A percentile compares a stretch with the other conserved stretches of the same genome.
Evolutionary conservation across 495 filamentous ascomycete genomes (phyloP).

Genomic region (Opeltia flavorubescens): DNA sequence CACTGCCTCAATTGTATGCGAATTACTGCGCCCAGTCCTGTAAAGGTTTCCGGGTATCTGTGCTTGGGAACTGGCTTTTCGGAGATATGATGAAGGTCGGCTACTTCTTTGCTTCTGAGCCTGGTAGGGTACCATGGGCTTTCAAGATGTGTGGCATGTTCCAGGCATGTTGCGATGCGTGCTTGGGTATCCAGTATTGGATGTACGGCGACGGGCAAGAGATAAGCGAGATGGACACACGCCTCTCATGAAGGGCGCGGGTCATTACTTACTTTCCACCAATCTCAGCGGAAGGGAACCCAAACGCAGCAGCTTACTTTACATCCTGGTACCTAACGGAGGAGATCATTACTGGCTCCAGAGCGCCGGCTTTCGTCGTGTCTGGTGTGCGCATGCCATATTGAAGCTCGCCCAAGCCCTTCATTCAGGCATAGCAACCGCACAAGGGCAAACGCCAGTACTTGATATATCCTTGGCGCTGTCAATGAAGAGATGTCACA

Average conservation of each 20-base stretch:
- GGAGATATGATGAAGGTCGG: conserved; percentile 94
- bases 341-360: too few species aligned
- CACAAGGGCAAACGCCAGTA: too few species aligned
- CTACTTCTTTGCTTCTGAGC: conserved; percentile 68
- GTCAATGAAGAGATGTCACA: too few species aligned
- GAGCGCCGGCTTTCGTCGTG: too few species aligned
- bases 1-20: conserved; percentile 73
- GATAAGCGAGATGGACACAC: conserved; percentile 1
- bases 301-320: too few species aligned
- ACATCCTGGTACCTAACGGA: too few species aligned
- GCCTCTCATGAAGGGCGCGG: neutral
- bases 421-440: too few species aligned
- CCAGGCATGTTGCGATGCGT: conserved; percentile 73
- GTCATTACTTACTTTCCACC: neutral
- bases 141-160: conserved; percentile 91
- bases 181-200: conserved; percentile 74
- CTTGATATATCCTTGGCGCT: too few species aligned
- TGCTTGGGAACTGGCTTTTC: conserved; percentile 74
- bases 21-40: conserved; percentile 70
- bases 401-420: too few species aligned
- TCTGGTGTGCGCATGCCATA: too few species aligned
- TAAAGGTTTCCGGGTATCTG: conserved; percentile 77
- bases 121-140: conserved; percentile 58
- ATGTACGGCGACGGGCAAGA: conserved; percentile 53
- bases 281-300: too few species aligned